Evolutionary conservation across 139 green algal genomes (phyloP), one percentile per base, ranked within the genome.

Genomic region (Picochlorum sp.): DNA sequence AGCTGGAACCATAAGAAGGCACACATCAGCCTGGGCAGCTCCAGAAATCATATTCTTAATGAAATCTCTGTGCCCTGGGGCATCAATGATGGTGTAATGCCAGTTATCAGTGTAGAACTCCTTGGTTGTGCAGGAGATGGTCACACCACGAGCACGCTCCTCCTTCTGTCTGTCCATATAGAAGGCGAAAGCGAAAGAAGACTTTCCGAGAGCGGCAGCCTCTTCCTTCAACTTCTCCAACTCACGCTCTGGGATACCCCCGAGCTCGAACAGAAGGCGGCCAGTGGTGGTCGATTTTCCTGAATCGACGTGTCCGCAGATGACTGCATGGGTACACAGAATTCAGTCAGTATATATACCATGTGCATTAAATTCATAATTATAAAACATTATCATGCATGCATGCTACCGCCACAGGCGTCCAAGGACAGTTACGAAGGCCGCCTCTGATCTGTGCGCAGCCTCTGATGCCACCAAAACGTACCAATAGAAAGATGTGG

Each of bases 41-140:
- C 92, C 94, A 61, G 93, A 96, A 81, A 99, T 99, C 94, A 99
- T 99, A 87, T 99, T 99, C 92, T 99, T 99, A 82, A 98, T 98
- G 86, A 99, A 99, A 80, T 99, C 94, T 50, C 93, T 76, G 80
- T 98, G 92, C 69, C 92, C 86, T 13, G 88, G 89, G 64, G 89
- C 89, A 66, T 96, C 89, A 66, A 96, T 96, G 82, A 97, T 90
- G 69, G 94, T 99, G 89, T 93, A 98, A 89, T 98, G 90, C 76
- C 87, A 98, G 62, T 93, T 96, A 34, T 89, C 85, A 3, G 94
- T 99, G 87, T 95, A 95, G 86, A 99, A 98, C 92, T 99, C 92
- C 91, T 95, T 96, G 82, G 92, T 95, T 62, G 91, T 95, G 87
- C 91, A 96, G 59, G 92, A 81, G 66, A 96, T 96, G 83, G 89